Base-by-base conservation (phyloP, 345 rosid species). In the Geranium brycei region DNA sequence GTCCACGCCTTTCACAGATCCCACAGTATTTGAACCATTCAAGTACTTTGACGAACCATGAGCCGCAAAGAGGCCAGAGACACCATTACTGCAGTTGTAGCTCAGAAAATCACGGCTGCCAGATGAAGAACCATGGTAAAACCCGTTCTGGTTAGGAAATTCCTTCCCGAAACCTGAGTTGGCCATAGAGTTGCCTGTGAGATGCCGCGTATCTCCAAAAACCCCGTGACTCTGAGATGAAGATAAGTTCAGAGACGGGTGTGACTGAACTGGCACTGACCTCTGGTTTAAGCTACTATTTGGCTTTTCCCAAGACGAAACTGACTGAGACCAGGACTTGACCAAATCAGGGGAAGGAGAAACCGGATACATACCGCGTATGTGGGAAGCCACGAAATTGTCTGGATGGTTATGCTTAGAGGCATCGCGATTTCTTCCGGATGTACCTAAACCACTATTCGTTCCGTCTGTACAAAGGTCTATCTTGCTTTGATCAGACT, bases 271-370 rank as follows among this genome's bases (percentile, higher is more conserved):
- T 17, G 85, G 61, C 59, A 80, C 53, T 12, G 86, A 63, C 72
- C 68, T 85, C 80, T 83, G 91, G 78, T 64, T 80, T 73, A 83
- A 75, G 76, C 79, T 76, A 72, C 67, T 67, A 64, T 66, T 68
- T 72, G 76, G 75, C 59, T 79, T 87, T 58, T 82, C 88, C 79
- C 82, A 81, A 71, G 85, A 64, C 58, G 83, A 74, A 78, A 72
- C 74, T 59, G 85, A 78, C 59, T 71, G 80, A 68, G 82, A 68
- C 86, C 84, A 81, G 38, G 86, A 66, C 70, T 78, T 82, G 64
- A 73, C 73, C 62, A 71, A 64, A 68, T 80, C 86, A 73, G 82
- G 68, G 63, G 75, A 59, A 30, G 63, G 72, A 73, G 73, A 63
- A 72, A 71, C 68, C 31, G 63, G 78, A 67, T 72, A 70, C 55